phyloP scores from a whole-genome alignment of 2,329 filamentous ascomycete species.

The Parascedosporium putredinis region DNA sequence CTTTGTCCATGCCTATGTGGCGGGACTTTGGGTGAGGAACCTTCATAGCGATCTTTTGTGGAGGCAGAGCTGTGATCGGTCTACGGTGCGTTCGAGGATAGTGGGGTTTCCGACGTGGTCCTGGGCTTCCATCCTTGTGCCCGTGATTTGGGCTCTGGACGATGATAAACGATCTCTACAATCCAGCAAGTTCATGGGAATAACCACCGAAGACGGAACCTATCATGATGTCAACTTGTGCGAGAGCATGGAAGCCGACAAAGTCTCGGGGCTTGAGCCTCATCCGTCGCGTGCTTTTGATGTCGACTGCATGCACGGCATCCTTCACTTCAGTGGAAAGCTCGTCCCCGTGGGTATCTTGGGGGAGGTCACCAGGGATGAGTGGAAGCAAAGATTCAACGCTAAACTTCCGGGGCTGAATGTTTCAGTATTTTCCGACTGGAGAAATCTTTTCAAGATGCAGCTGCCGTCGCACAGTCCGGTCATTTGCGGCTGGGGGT shows the following conservation, averaged over 20 bases:
- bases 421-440: not conserved
- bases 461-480: not conserved
- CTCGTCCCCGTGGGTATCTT: not conserved
- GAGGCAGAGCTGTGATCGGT: not conserved
- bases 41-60: not conserved
- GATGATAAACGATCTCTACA: not conserved
- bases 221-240: not conserved
- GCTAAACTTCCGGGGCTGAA: not conserved
- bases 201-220: not conserved
- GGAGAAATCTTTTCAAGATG: not conserved
- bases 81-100: not conserved
- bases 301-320: not conserved
- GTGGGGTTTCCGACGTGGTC: not conserved
- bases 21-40: not conserved
- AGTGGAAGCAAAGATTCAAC: not conserved
- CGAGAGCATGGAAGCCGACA: not conserved
- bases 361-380: not conserved
- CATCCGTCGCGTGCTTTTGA: too few relatives aligned
- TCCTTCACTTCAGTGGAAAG: not conserved
- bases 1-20: not conserved
- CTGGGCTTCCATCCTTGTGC: not conserved
- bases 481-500: not conserved
- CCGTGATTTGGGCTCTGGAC: not conserved
- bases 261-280: not conserved
- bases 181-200: not conserved